phyloP scores from a whole-genome alignment of 2,329 filamentous ascomycete genomes.

The Dothideomycetidae sp. region DNA sequence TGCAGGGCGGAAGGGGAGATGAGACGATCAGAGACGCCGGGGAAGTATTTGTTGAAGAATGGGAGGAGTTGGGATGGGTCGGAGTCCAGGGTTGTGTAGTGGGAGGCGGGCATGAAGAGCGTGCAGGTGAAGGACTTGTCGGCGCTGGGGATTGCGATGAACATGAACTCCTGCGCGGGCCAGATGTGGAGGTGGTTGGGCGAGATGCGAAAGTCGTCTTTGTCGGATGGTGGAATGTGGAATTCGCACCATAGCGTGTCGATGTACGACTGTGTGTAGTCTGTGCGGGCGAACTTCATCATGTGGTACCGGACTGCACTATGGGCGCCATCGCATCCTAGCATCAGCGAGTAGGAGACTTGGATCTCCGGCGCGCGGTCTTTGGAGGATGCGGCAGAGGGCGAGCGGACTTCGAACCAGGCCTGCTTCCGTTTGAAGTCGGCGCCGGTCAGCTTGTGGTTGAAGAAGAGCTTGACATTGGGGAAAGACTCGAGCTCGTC shows the following conservation, averaged over 20 bases:
- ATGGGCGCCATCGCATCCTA: constrained; percentile 90
- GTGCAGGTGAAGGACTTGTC: constrained; percentile 94
- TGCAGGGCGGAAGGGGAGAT: constrained; percentile 55
- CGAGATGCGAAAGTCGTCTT: constrained; percentile 58
- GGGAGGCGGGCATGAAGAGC: constrained; percentile 63
- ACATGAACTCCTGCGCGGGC: constrained; percentile 91
- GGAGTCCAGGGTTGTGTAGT: constrained; percentile 55
- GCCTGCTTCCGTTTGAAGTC: constrained; percentile 68
- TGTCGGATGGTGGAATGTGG: constrained; percentile 41
- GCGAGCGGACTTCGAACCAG: constrained; percentile 58
- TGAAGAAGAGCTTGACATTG: constrained; percentile 86
- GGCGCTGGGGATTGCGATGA: constrained; percentile 83
- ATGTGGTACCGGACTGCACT: constrained; percentile 81
- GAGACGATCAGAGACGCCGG: constrained; percentile 58
- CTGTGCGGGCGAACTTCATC: constrained; percentile 87
- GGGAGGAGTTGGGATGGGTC: constrained; percentile 44
- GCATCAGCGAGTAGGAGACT: constrained; percentile 77
- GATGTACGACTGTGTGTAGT: constrained; percentile 89
- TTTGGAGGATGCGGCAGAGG: constrained; percentile 14
- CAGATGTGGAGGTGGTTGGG: constrained; percentile 95
- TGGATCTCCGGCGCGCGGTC: constrained; percentile 49
- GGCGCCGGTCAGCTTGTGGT: constrained; percentile 81
- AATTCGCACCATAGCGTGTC: constrained; percentile 98
- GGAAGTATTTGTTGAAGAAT: constrained; percentile 77
- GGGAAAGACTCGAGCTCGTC: constrained; percentile 70